Conservation (phyloP, 345 rosid genomes). For the Corymbia maculata region DNA sequence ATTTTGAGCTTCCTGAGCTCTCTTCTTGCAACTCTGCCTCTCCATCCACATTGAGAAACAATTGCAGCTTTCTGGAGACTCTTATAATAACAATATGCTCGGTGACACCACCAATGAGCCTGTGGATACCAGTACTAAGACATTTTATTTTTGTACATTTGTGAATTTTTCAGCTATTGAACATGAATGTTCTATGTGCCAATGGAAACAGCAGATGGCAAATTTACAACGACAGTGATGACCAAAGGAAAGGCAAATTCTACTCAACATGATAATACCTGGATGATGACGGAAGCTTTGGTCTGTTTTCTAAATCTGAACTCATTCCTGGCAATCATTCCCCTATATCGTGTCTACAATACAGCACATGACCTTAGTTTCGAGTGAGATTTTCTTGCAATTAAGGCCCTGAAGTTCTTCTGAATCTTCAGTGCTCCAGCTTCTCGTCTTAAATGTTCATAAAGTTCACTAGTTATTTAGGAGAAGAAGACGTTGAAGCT, state of each 20-base stretch:
- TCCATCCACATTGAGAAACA: conserved; percentile 92
- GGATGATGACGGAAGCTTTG: conserved; percentile 63
- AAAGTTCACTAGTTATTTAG: conserved; percentile 8
- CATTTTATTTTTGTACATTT: neutral
- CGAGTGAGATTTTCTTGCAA: conserved; percentile 46
- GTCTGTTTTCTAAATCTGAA: conserved; percentile 46
- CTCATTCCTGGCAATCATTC: conserved; percentile 82
- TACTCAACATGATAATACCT: conserved; percentile 28
- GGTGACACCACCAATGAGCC: conserved; percentile 65
- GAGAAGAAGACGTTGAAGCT: neutral
- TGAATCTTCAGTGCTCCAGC: conserved; percentile 80
- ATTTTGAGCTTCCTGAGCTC: conserved; percentile 89
- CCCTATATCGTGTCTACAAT: conserved; percentile 82
- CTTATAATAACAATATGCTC: conserved; percentile 62
- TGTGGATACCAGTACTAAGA: conserved; percentile 13
- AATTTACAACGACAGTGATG: neutral
- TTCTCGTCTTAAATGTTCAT: conserved; percentile 46
- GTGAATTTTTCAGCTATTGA: neutral
- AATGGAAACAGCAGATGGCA: neutral
- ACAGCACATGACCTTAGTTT: conserved; percentile 33
- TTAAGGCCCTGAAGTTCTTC: conserved; percentile 55
- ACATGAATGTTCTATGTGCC: neutral
- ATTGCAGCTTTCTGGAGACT: conserved; percentile 78
- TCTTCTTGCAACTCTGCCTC: conserved; percentile 86
- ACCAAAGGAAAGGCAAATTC: neutral